Base-by-base conservation (phyloP, 176 grass and related monocot genomes). In the Eleusine indica region DNA sequence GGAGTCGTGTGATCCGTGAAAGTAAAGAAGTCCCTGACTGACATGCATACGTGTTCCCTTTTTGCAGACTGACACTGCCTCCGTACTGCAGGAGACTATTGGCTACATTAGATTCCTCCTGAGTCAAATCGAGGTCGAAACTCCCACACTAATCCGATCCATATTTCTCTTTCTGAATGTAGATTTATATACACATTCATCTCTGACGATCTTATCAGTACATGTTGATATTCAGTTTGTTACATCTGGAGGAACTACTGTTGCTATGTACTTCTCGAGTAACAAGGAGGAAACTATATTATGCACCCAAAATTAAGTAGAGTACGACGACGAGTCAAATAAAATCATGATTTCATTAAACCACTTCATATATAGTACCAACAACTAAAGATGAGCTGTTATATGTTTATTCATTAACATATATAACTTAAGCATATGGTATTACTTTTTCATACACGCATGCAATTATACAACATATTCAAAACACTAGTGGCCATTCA, bases 21-120 rank as follows among this genome's bases (percentile, higher is more conserved):
- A 80, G 72, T 60, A 72, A 89, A 58, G 38, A 56, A 67, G 39
- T 77, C 40, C 72, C 93, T 88, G 87, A 38, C 64, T 63, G 60
- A 95, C 84, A 83, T 83, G 42, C 49, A 66, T 78, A 17, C 18
- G 22, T 78, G 43, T 86, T 85, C 32, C 51, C 70, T 85, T 85
- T 88, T 90, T 84, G 62, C 85, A 95, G 90, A 95, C 93, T 78
- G 93, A 95, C 88, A 95, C 90, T 69, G 90, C 93, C 57, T 95
- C 93, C 74, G 93, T 95, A 44, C 85, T 95, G 37, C 93, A 91
- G 87, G 93, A 95, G 89, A 89, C 93, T 66, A 86, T 90, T 86
- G 90, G 93, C 67, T 95, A 92, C 44, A 95, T 95, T 62, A 88
- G 85, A 86, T 95, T 95, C 82, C 93, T 95, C 41, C 70, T 90